Base-by-base conservation (phyloP, 2,329 filamentous ascomycete genomes). In the Alternaria triticimaculans region DNA sequence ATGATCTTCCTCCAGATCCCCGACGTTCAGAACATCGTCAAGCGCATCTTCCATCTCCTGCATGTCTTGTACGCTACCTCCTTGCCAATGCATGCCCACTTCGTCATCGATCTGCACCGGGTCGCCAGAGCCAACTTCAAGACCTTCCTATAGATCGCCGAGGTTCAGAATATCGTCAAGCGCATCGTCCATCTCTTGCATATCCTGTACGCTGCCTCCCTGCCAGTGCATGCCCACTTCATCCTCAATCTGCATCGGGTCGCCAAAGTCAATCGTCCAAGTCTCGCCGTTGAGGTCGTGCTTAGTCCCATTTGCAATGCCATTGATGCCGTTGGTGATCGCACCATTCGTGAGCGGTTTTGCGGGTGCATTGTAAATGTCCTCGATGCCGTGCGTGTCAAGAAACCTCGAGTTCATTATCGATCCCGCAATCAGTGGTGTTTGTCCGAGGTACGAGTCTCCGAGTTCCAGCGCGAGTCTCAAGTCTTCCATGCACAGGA, bases 401-500 rank as follows among this genome's bases (percentile, higher is more conserved):
- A 91, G 85, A 73, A 92, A 94, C 6, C 87, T 87, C 65, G 89
- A 87, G 33, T 78, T 76, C 72, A 90, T 83, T 49, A 97, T 88
- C 58, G 89, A 86, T 45, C 91, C 89, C 26, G 89, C 87, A 41
- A 97, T 84, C 23, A 93, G 85, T 0, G 92, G 93, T 81, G 96
- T 94, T 64, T 92, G 89, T 10, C 89, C 89, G 66, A 97, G 85
- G 63, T 92, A 90, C 25, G 87, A 88, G 58, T 96, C 92, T 12
- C 91, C 89, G 67, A 97, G 86, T 63, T 92, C 88, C 15, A 97
- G 79, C 1, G 92, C 89, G 4, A 97, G 83, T 41, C 91, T 87
- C 51, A 97, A 80, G 77, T 97, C 95, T 18, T 90, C 88, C 82
- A 95, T 90, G 14, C 89, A 89, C 1, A 97, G 81, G 1, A 92